Evolutionary conservation across 2,329 filamentous ascomycete genomes (phyloP).

Genomic region (Fusarium veterinarium): DNA sequence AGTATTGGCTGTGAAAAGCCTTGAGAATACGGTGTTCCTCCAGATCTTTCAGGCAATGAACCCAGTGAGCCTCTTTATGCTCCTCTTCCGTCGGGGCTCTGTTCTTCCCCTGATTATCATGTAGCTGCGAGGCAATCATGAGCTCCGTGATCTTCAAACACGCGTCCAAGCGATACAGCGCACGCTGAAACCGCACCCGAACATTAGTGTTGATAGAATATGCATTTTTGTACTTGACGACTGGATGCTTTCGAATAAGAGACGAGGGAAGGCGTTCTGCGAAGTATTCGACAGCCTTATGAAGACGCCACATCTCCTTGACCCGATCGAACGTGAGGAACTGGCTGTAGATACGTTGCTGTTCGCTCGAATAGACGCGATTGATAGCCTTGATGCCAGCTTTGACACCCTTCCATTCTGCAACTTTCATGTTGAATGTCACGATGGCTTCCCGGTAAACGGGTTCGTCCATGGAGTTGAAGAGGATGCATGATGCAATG

Average conservation of each 20-base stretch:
- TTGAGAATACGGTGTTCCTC: constrained; percentile 4
- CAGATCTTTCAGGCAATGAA: background rate
- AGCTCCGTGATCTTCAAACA: background rate
- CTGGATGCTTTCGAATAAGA: background rate
- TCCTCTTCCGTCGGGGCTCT: background rate
- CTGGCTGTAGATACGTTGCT: background rate
- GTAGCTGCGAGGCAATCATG: background rate
- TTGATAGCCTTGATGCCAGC: background rate
- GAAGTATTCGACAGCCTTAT: constrained; percentile 11
- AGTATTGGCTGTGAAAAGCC: background rate
- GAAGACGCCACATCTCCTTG: constrained; percentile 8
- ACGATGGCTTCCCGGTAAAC: constrained; percentile 11
- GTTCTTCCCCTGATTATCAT: background rate
- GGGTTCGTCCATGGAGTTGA: constrained; percentile 16
- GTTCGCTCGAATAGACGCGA: background rate
- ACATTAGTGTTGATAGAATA: constrained; percentile 3
- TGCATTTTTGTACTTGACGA: background rate
- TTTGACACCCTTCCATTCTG: constrained; percentile 2
- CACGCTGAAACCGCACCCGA: constrained; percentile 6
- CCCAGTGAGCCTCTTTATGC: background rate
- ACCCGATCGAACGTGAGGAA: background rate
- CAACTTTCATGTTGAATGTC: background rate
- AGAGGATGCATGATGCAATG: constrained; percentile 11
- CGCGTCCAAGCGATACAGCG: constrained; percentile 11
- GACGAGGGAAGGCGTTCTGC: background rate